phyloP scores from a whole-genome alignment of 1,139 yeast species.

The Lodderomyces theae region DNA sequence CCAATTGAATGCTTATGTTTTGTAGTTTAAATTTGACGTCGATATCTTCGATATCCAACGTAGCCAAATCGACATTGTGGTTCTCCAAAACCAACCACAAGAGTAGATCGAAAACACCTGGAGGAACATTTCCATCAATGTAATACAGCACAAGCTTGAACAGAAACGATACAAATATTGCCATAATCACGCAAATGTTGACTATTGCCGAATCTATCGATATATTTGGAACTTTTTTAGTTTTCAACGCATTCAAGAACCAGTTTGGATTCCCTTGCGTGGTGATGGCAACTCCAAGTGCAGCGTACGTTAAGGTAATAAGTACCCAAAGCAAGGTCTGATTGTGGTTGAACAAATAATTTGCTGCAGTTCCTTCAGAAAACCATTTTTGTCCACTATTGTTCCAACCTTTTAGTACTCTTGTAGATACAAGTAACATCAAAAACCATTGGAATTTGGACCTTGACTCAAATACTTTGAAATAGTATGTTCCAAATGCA shows the following conservation, averaged over 20 bases:
- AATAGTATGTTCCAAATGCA: conserved; percentile 16
- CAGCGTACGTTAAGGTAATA: conserved; percentile 39
- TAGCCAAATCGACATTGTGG: conserved; percentile 14
- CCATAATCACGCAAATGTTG: conserved; percentile 37
- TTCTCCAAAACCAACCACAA: conserved; percentile 28
- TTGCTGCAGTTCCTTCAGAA: conserved; percentile 43
- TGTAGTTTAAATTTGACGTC: conserved; percentile 24
- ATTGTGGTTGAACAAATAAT: conserved; percentile 40
- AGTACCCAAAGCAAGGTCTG: conserved; percentile 47
- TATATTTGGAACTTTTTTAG: neutral
- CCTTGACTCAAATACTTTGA: conserved; percentile 10
- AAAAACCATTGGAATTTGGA: conserved; percentile 18
- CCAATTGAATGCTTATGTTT: conserved; percentile 20
- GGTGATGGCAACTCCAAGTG: conserved; percentile 21
- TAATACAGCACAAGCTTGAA: conserved; percentile 59
- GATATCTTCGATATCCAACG: conserved; percentile 5
- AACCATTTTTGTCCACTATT: conserved; percentile 82
- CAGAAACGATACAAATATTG: conserved; percentile 41
- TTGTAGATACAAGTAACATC: conserved; percentile 39
- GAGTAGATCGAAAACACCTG: conserved; percentile 30
- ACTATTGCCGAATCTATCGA: neutral
- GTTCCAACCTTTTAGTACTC: conserved; percentile 82
- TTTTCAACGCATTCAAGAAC: neutral
- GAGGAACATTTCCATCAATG: conserved; percentile 53
- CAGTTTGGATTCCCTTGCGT: conserved; percentile 21